phyloP scores from a whole-genome alignment of 2,329 filamentous ascomycete species.

The Didymella segeticola region DNA sequence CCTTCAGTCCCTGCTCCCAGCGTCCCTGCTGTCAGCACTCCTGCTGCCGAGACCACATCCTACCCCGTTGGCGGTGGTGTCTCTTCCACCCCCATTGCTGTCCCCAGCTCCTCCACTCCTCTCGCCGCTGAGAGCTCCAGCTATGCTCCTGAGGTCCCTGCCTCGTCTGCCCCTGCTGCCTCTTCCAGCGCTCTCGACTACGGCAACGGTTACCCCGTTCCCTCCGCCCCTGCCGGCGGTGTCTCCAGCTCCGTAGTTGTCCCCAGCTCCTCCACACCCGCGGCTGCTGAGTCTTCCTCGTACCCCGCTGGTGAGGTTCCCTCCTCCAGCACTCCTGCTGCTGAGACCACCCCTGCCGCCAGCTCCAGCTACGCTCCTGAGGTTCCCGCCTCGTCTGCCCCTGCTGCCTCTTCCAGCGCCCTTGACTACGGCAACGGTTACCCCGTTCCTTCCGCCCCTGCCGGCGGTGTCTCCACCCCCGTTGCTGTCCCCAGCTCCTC shows the following conservation, averaged over 20 bases:
- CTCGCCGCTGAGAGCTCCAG: slow-evolving; percentile 14
- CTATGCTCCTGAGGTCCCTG: slow-evolving; percentile 10
- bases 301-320: not conserved
- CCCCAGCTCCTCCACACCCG: slow-evolving; percentile 2
- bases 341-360: slow-evolving; percentile 6
- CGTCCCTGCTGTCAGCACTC: slow-evolving; percentile 16
- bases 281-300: no score
- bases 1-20: slow-evolving; percentile 8
- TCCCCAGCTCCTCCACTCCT: slow-evolving; percentile 17
- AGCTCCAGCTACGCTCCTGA: not conserved
- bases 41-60: slow-evolving; percentile 5
- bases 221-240: slow-evolving; percentile 15
- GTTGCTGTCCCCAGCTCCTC: slow-evolving; percentile 17
- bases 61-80: slow-evolving; percentile 1
- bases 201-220: slow-evolving; percentile 16
- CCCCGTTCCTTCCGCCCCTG: slow-evolving; percentile 9
- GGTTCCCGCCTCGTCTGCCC: not conserved
- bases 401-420: slow-evolving; percentile 8
- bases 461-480: slow-evolving; percentile 5
- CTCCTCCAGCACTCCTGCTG: slow-evolving; percentile 14
- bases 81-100: slow-evolving; percentile 9
- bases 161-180: slow-evolving; percentile 16
- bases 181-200: slow-evolving; percentile 12
- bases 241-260: slow-evolving; percentile 10
- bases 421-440: slow-evolving; percentile 13